These are phyloP conservation scores for Anisodus acutangulus DNA, from an alignment of 257 asterid genomes.

Conservation along the genomic window DNA sequence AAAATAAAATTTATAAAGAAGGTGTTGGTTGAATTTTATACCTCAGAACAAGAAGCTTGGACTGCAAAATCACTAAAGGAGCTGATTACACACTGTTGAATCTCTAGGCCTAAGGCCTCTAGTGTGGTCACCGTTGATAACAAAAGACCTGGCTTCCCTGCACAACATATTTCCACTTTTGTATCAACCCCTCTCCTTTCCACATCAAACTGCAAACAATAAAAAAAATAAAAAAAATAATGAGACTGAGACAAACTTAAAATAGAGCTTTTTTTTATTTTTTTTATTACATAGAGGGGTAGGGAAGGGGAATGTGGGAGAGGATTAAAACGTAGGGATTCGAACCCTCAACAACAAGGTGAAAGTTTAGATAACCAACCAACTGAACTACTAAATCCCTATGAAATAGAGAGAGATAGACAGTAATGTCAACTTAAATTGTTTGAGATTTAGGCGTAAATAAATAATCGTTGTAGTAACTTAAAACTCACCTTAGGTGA, in stretches of 20 bases:
- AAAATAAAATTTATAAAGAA: not conserved
- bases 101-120: constrained; percentile 74
- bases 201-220: constrained; percentile 62
- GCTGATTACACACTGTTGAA: constrained; percentile 77
- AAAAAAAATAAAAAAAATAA: not conserved
- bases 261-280: not conserved
- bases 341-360: no score
- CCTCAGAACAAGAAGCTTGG: constrained; percentile 74
- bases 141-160: constrained; percentile 65
- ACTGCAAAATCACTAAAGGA: constrained; percentile 71
- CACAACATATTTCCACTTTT: constrained; percentile 61
- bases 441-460: not conserved
- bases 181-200: constrained; percentile 60
- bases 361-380: no score
- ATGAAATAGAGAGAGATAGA: no score
- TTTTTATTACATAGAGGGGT: no score
- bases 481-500: constrained; percentile 65
- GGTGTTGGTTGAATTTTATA: constrained; percentile 7
- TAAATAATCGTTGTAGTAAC: not conserved
- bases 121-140: constrained; percentile 72
- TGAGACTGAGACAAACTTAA: not conserved
- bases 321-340: no score
- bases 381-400: no score
- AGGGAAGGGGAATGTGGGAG: no score
- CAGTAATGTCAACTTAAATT: not conserved